phyloP scores from a whole-genome alignment of 2,329 filamentous ascomycete genomes.

The Penicillium sp. region DNA sequence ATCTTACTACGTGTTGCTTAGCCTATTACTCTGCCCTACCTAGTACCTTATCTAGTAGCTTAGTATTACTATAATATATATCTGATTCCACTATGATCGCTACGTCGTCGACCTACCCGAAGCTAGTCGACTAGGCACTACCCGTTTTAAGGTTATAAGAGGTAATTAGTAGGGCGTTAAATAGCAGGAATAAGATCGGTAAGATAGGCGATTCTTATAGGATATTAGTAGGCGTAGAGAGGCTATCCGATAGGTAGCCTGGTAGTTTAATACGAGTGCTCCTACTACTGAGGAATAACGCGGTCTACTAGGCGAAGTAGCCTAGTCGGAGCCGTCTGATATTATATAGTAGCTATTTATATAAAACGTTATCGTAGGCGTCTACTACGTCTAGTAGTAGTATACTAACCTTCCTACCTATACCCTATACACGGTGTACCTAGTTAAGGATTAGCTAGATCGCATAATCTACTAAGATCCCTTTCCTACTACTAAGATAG shows the following conservation, averaged over 20 bases:
- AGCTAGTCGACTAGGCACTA: fast-evolving
- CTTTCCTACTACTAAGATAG: background rate
- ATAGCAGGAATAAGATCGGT: conserved; percentile 10
- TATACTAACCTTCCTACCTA: background rate
- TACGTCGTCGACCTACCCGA: conserved; percentile 7
- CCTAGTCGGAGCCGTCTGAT: background rate
- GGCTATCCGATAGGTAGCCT: background rate
- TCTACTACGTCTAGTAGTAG: conserved; percentile 1
- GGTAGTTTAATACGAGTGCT: conserved; percentile 1
- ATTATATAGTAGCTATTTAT: background rate
- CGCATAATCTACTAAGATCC: background rate
- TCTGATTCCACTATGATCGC: background rate
- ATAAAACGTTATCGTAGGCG: background rate
- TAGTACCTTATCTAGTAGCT: background rate
- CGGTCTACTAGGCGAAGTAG: background rate
- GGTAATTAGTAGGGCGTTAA: background rate
- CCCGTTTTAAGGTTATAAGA: background rate
- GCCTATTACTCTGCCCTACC: conserved; percentile 3
- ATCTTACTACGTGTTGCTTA: conserved; percentile 3
- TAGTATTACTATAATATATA: conserved; percentile 1
- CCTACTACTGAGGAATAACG: background rate
- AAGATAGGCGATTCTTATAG: background rate
- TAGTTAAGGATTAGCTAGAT: conserved; percentile 4
- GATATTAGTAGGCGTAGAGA: conserved; percentile 5
- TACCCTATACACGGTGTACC: background rate